phyloP scores from a whole-genome alignment of 257 asterid species.

The Coffea eugenioides region DNA sequence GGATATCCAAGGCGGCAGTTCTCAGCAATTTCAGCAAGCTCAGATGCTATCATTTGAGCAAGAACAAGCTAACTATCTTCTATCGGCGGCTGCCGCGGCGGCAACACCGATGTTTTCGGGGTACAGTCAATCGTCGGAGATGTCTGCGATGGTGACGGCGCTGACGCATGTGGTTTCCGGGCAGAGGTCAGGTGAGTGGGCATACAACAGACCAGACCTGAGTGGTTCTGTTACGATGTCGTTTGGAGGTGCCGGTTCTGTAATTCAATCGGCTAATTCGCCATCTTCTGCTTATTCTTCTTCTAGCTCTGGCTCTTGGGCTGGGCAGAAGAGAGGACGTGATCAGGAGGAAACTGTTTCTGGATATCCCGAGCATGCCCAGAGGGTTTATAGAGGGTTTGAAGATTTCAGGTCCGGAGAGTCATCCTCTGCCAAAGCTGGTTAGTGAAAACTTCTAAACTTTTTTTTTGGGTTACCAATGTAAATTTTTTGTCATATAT shows the following conservation, averaged over 20 bases:
- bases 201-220: conserved; percentile 16
- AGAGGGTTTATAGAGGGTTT: conserved; percentile 28
- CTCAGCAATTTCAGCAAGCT: background rate
- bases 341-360: conserved; percentile 47
- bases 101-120: conserved; percentile 37
- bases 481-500: background rate
- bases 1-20: background rate
- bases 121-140: conserved; percentile 38
- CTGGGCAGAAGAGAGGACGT: conserved; percentile 72
- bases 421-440: conserved; percentile 47
- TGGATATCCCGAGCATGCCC: conserved; percentile 28
- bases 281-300: conserved; percentile 62
- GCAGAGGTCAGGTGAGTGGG: conserved; percentile 32
- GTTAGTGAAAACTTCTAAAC: conserved; percentile 25
- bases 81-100: conserved; percentile 29
- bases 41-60: conserved; percentile 19
- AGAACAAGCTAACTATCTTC: conserved; percentile 37
- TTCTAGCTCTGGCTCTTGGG: conserved; percentile 72
- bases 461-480: background rate
- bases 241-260: conserved; percentile 32
- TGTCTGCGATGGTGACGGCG: conserved; percentile 76
- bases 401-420: conserved; percentile 36
- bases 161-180: conserved; percentile 64
- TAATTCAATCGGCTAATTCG: conserved; percentile 30
- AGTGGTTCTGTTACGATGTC: conserved; percentile 31